phyloP scores from a whole-genome alignment of 495 filamentous ascomycete genomes.

The Massariosphaeria phaeospora region DNA sequence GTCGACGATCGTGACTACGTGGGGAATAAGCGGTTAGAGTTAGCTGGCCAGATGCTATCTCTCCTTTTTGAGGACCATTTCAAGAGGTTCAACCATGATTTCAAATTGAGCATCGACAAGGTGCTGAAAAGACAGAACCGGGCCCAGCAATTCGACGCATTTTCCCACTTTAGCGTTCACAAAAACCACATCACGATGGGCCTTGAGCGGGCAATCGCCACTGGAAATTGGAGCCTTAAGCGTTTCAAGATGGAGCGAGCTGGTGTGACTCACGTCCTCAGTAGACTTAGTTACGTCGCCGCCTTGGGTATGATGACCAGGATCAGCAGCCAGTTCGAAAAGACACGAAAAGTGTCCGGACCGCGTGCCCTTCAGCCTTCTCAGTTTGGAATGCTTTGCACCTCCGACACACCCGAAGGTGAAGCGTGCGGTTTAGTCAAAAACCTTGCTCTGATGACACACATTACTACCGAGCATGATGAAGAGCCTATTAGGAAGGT shows the following conservation, averaged over 20 bases:
- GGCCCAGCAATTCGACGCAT: conserved; percentile 79
- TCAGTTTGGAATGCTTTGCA: conserved; percentile 95
- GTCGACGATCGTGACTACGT: conserved; percentile 97
- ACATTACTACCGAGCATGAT: conserved; percentile 93
- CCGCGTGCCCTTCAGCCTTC: conserved; percentile 94
- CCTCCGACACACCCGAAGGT: conserved; percentile 95
- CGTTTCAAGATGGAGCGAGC: conserved; percentile 98
- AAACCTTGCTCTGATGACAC: conserved; percentile 97
- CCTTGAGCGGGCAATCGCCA: conserved; percentile 89
- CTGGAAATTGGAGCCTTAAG: conserved; percentile 94
- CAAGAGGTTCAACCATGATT: conserved; percentile 81
- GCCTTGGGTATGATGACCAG: conserved; percentile 99
- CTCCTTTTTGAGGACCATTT: conserved; percentile 95
- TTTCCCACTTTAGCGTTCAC: conserved; percentile 67
- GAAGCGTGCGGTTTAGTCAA: conserved; percentile 98
- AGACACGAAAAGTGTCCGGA: conserved; percentile 91
- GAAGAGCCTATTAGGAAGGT: conserved; percentile 79
- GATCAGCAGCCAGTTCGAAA: conserved; percentile 97
- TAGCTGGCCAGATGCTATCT: conserved; percentile 92
- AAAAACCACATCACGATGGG: conserved; percentile 79
- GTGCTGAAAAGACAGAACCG: conserved; percentile 84
- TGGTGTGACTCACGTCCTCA: conserved; percentile 93
- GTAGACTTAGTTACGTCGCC: conserved; percentile 90
- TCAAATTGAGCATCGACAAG: conserved; percentile 90
- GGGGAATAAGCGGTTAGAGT: conserved; percentile 90